Percentiles rank a stretch among this genome's conserved stretches.
Evolutionary conservation across 768 basidiomycete genomes (phyloP).

Genomic region (Hygrophoropsis aurantiaca): DNA sequence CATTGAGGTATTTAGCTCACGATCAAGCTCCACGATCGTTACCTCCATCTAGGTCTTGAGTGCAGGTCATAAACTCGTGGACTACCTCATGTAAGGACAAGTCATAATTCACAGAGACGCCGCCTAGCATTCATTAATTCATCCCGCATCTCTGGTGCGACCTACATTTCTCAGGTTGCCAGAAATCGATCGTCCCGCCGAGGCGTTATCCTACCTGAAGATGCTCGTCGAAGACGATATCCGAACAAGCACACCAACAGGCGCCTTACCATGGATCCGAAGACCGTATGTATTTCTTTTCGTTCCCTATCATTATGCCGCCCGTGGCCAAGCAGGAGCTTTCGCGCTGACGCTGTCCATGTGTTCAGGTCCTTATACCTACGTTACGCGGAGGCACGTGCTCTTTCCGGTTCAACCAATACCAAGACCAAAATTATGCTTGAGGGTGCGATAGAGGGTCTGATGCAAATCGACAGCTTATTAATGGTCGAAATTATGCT

Average conservation of each 20-base stretch:
- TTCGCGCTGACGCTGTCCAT: no score
- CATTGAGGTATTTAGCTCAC: no score
- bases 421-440: slow-evolving; percentile 5
- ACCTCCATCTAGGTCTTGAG: background rate
- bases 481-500: background rate
- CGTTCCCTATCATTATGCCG: no score
- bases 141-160: no score
- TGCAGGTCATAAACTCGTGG: slow-evolving; percentile 1
- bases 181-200: slow-evolving; percentile 2
- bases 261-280: background rate
- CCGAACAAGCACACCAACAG: background rate
- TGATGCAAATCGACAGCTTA: background rate
- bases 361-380: background rate
- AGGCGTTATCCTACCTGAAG: slow-evolving; percentile 5
- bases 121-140: no score
- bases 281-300: slow-evolving; percentile 1
- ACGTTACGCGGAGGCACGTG: slow-evolving; percentile 5
- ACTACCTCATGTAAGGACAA: slow-evolving; percentile 5
- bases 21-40: no score
- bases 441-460: slow-evolving; percentile 4
- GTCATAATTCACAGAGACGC: no score
- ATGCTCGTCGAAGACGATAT: slow-evolving; percentile 1
- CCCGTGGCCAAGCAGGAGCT: no score
- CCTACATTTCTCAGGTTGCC: slow-evolving; percentile 1
- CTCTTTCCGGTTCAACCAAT: slow-evolving; percentile 6